Percentiles rank a stretch among this genome's conserved stretches.
Conservation (phyloP, 2,329 filamentous ascomycete genomes). For the Calonectria pseudoreteaudii region DNA sequence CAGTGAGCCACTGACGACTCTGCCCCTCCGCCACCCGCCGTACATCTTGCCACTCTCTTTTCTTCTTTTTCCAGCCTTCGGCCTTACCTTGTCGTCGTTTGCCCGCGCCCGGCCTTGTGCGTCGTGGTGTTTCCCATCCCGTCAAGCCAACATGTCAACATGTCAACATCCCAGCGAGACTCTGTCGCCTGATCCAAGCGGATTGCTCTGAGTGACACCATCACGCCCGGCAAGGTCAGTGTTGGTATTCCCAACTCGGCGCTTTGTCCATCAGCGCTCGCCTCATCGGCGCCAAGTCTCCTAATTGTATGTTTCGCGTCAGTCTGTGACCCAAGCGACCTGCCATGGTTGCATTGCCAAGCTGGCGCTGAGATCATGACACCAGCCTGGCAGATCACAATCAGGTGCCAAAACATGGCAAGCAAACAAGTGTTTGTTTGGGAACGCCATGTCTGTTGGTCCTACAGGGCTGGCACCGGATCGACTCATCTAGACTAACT, state of each 20-base stretch:
- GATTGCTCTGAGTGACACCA: not conserved
- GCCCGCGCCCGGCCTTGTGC: not conserved
- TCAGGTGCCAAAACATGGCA: not conserved
- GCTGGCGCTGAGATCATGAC: not conserved
- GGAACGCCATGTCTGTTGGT: not conserved
- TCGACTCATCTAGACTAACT: not conserved
- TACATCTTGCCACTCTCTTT: not conserved
- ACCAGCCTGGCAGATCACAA: not conserved
- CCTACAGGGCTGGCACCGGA: not conserved
- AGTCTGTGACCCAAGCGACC: not conserved
- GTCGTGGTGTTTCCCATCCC: not conserved
- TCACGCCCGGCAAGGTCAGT: not conserved
- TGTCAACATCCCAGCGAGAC: not conserved
- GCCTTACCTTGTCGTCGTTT: constrained; percentile 9
- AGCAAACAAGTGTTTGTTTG: not conserved
- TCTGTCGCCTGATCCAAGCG: constrained; percentile 13
- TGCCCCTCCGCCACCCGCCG: not conserved
- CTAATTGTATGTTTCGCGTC: not conserved
- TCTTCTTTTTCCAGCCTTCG: constrained; percentile 8
- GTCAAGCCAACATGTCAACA: not conserved
- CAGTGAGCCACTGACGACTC: not conserved
- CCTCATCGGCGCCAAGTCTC: not conserved
- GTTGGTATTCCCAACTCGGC: not conserved
- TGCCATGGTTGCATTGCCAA: not conserved
- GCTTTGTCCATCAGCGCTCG: not conserved